These are phyloP conservation scores for Penicillium steckii DNA, from an alignment of 495 filamentous ascomycete genomes.

Conservation along the genomic window DNA sequence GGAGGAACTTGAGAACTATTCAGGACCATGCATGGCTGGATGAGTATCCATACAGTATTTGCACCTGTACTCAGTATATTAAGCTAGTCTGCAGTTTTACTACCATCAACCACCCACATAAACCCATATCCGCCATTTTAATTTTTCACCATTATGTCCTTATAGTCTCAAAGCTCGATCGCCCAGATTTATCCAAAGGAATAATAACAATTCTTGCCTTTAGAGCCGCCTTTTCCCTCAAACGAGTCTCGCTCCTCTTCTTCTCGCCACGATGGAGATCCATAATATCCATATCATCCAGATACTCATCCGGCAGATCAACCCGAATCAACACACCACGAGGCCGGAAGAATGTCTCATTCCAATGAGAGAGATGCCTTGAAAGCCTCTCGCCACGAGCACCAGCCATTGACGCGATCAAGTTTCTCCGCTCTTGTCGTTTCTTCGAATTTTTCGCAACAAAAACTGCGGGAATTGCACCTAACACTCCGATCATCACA, in stretches of 20 bases:
- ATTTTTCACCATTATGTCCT: too few species aligned
- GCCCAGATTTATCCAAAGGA: too few species aligned
- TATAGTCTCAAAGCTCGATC: too few species aligned
- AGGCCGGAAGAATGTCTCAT: slow-evolving; percentile 32
- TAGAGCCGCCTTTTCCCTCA: slow-evolving; percentile 17
- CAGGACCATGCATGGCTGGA: too few species aligned
- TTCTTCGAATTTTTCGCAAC: slow-evolving; percentile 16
- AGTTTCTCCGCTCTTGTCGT: slow-evolving; percentile 29
- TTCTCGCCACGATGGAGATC: slow-evolving; percentile 14
- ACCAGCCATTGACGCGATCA: slow-evolving; percentile 21
- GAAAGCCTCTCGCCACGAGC: slow-evolving; percentile 11
- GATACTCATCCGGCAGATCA: slow-evolving; percentile 33
- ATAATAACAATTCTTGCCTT: slow-evolving; percentile 38
- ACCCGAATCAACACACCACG: slow-evolving; percentile 36
- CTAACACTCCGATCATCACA: slow-evolving; percentile 33
- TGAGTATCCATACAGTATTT: too few species aligned
- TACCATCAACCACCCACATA: too few species aligned
- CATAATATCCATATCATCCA: slow-evolving; percentile 25
- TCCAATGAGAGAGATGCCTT: slow-evolving; percentile 31
- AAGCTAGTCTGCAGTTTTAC: too few species aligned
- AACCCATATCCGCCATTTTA: too few species aligned
- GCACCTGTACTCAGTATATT: too few species aligned
- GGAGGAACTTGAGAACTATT: too few species aligned
- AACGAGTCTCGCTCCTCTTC: not conserved
- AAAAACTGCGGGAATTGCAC: slow-evolving; percentile 30